A percentile compares a stretch with the other conserved stretches of the same genome.
Evolutionary conservation across 2,329 filamentous ascomycete species (phyloP).

Genomic region (Aspergillus latus): DNA sequence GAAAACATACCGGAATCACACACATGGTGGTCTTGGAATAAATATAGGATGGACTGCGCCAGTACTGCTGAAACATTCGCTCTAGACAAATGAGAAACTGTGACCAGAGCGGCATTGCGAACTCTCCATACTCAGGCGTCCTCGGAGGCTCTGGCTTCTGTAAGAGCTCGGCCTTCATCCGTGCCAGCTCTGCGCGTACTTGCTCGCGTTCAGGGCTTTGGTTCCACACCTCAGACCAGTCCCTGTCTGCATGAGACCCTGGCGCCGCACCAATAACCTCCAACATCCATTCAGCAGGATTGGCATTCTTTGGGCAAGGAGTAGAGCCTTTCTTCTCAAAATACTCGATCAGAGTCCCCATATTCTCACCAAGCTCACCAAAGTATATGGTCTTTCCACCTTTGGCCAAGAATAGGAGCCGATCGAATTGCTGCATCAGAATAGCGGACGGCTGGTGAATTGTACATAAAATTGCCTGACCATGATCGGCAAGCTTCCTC

Average conservation of each 20-base stretch:
- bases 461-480: slow-evolving; percentile 89
- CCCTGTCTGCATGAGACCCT: slow-evolving; percentile 57
- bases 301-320: slow-evolving; percentile 60
- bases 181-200: slow-evolving; percentile 50
- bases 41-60: slow-evolving; percentile 83
- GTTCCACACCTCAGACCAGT: slow-evolving; percentile 64
- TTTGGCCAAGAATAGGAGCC: slow-evolving; percentile 60
- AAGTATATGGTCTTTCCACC: slow-evolving; percentile 68
- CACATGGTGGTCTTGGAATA: slow-evolving; percentile 75
- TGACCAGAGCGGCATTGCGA: slow-evolving; percentile 68
- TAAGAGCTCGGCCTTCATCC: slow-evolving; percentile 33
- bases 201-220: slow-evolving; percentile 54
- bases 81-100: slow-evolving; percentile 68
- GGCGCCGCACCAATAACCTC: slow-evolving; percentile 57
- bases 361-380: slow-evolving; percentile 61
- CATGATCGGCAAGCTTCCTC: slow-evolving; percentile 81
- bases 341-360: slow-evolving; percentile 57
- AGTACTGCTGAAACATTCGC: slow-evolving; percentile 86
- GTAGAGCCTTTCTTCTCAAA: slow-evolving; percentile 64
- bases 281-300: slow-evolving; percentile 69
- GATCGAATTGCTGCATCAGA: slow-evolving; percentile 79
- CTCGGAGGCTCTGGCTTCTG: slow-evolving; percentile 32
- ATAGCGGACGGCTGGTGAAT: slow-evolving; percentile 93
- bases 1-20: slow-evolving; percentile 60
- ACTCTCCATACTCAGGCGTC: slow-evolving; percentile 67